Evolutionary conservation across 768 basidiomycete species (phyloP), one percentile per base, ranked within the genome.

Genomic region (Sistotremastrum niveocremeum): DNA sequence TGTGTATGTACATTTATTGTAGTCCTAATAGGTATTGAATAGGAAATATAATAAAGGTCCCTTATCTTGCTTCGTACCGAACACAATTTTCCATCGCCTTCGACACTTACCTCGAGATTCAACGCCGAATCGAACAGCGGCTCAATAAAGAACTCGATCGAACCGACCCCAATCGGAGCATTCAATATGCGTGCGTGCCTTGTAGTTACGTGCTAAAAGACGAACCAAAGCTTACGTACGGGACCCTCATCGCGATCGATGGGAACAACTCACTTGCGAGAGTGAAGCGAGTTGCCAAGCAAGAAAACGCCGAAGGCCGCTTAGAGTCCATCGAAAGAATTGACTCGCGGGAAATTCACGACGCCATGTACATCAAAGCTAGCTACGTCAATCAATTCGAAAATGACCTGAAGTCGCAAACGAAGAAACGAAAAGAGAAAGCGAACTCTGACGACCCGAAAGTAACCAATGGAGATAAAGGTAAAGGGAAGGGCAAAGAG

Each of bases 41-140:
- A 9, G 33, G 49, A 3, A 41, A 46, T 50, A 42, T 6, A 31
- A 41, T 9, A 30, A 47, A 49, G 38, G 54, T 7, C 37, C 47
- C 7, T 54, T 46, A 12, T 47, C 49, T 7, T 34, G 33, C 3
- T 46, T 47, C 37, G 35, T 57, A 11, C 45, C 39, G 1, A 11
- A 38, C 4, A n/a, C 60, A 62, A 44, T 58, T 64, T 34, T 50
- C 56, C 2, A 51, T 55, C 9, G 47, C 54, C 0, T 59, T 51
- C 33, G 58, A 64, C 47, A 37, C 54, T 2, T 63, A 60, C 12
- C 51, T 61, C 6, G 52, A 56, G 11, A 45, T 64, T 10, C 52
- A 46, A 2, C 39, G 34, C 4, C 33, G 34, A 7, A 48, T 58
- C 7, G 49, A 58, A 5, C 11, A 12, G 2, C 42, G 48, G 0